phyloP scores from a whole-genome alignment of 1,139 yeast species.

The Taiozyma sp. region DNA sequence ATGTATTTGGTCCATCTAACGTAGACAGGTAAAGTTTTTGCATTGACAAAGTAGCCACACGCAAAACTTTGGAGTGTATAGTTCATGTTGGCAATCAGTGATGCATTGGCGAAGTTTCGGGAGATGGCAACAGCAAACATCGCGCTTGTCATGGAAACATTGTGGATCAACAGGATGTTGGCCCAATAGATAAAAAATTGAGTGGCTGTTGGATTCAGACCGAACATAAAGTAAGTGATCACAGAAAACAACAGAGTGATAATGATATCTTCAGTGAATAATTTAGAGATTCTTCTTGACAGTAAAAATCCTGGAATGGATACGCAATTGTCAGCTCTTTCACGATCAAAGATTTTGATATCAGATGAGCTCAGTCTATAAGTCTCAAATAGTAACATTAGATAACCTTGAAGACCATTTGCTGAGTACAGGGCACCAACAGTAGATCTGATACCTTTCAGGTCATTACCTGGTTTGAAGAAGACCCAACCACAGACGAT shows the following conservation, averaged over 20 bases:
- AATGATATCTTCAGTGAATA: constrained; percentile 66
- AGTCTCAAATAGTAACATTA: constrained; percentile 66
- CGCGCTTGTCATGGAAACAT: constrained; percentile 54
- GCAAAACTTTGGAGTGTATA: constrained; percentile 57
- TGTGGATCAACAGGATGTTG: constrained; percentile 50
- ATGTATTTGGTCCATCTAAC: constrained; percentile 81
- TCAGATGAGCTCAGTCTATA: constrained; percentile 70
- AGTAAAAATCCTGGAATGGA: constrained; percentile 54
- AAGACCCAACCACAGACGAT: constrained; percentile 74
- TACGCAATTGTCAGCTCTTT: constrained; percentile 63
- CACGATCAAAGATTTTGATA: constrained; percentile 67
- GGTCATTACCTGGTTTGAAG: constrained; percentile 52
- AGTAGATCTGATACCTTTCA: constrained; percentile 64
- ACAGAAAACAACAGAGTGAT: constrained; percentile 55
- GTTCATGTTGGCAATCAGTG: constrained; percentile 52
- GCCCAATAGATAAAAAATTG: constrained; percentile 62
- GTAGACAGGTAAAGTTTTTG: constrained; percentile 74
- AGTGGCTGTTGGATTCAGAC: constrained; percentile 41
- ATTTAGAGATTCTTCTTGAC: constrained; percentile 24
- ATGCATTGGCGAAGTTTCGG: constrained; percentile 61
- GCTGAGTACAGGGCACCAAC: constrained; percentile 63
- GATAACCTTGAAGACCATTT: constrained; percentile 63
- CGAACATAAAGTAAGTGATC: constrained; percentile 77
- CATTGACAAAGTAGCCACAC: constrained; percentile 78
- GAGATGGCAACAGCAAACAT: constrained; percentile 54